phyloP scores from a whole-genome alignment of 2,329 filamentous ascomycete species.

The Aspergillus caelatus region DNA sequence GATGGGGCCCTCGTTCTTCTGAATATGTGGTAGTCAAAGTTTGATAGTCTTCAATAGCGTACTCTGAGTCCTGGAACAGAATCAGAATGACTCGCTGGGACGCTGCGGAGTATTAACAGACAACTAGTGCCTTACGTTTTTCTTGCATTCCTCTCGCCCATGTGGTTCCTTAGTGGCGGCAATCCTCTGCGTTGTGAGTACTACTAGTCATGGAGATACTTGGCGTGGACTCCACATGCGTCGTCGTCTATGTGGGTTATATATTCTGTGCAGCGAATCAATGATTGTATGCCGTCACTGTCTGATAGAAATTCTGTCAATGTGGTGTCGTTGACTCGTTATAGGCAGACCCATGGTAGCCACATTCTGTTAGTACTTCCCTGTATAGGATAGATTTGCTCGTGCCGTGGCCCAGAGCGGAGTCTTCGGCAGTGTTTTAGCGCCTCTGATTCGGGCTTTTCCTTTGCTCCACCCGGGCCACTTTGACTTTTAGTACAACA shows the following conservation, averaged over 20 bases:
- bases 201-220: background rate
- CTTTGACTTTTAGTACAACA: background rate
- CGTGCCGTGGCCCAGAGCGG: background rate
- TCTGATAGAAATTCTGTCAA: background rate
- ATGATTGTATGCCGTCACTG: background rate
- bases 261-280: background rate
- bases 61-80: background rate
- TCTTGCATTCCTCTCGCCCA: background rate
- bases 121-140: background rate
- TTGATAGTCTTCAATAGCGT: conserved; percentile 20
- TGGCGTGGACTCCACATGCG: background rate
- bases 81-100: background rate
- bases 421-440: background rate
- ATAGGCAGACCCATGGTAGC: conserved; percentile 15
- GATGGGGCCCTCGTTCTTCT: background rate
- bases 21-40: conserved; percentile 12
- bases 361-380: conserved; percentile 16
- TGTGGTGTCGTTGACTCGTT: background rate
- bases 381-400: background rate
- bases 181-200: background rate
- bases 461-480: background rate
- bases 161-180: background rate
- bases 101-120: background rate
- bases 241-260: background rate
- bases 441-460: conserved; percentile 4